phyloP scores from a whole-genome alignment of 23 red algal species.

The Gracilaria domingensis region DNA sequence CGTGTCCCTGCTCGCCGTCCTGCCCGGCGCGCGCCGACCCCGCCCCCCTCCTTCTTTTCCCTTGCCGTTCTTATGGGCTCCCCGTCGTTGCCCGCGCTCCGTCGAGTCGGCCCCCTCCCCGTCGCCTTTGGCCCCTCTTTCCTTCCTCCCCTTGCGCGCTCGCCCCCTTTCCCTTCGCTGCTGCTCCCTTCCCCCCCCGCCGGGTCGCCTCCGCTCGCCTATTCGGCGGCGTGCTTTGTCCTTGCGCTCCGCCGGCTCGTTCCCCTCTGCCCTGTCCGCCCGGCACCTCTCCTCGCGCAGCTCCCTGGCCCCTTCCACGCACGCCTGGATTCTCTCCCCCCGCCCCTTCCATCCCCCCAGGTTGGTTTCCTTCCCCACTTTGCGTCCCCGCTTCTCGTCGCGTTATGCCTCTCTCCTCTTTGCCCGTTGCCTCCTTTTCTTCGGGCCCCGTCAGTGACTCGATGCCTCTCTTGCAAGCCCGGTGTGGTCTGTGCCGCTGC shows the following conservation, averaged over 20 bases:
- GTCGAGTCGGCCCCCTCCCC: constrained; percentile 6
- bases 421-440: not conserved
- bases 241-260: too few relatives aligned
- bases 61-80: constrained; percentile 25
- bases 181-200: not conserved
- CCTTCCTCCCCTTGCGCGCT: constrained; percentile 12
- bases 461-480: not conserved
- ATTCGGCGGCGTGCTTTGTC: too few relatives aligned
- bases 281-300: too few relatives aligned
- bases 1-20: too few relatives aligned
- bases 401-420: not conserved
- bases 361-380: constrained; percentile 17
- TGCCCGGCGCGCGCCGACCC: not conserved
- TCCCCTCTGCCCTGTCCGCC: not conserved
- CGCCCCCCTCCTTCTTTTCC: constrained; percentile 13
- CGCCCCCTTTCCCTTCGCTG: constrained; percentile 4
- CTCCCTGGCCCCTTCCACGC: too few relatives aligned
- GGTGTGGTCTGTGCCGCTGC: not conserved
- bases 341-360: too few relatives aligned
- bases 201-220: not conserved
- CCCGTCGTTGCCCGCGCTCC: not conserved
- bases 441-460: constrained; percentile 2
- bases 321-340: too few relatives aligned
- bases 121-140: not conserved
- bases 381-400: constrained; percentile 10